Percentiles rank a stretch among this genome's conserved stretches.
Evolutionary conservation across 345 rosid genomes (phyloP).

Genomic region (Orychophragmus violaceus): DNA sequence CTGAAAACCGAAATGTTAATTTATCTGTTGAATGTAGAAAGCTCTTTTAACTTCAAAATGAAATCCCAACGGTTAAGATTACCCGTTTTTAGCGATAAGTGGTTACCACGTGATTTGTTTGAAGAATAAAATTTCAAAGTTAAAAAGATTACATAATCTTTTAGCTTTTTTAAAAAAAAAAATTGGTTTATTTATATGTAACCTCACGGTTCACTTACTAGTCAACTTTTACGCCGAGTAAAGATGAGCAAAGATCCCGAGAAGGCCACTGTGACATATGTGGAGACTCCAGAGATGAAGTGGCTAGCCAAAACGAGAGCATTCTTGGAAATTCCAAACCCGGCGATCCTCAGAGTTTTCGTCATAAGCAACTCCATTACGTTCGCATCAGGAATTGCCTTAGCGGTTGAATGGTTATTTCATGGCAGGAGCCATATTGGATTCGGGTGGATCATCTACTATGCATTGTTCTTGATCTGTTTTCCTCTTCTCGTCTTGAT

Average conservation of each 20-base stretch:
- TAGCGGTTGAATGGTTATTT: constrained; percentile 22
- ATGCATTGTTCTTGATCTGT: constrained; percentile 14
- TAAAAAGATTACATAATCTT: not conserved
- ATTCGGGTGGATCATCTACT: constrained; percentile 23
- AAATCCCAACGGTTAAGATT: no score
- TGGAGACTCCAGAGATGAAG: not conserved
- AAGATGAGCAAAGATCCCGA: not conserved
- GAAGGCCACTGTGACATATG: not conserved
- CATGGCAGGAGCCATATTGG: constrained; percentile 22
- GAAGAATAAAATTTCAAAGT: not conserved
- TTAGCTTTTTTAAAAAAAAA: not conserved
- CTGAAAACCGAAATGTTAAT: not conserved
- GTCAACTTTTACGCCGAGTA: not conserved
- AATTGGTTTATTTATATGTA: not conserved
- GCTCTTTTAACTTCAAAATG: no score
- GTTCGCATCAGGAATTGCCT: constrained; percentile 21
- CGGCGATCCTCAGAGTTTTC: constrained; percentile 17
- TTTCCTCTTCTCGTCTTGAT: constrained; percentile 18
- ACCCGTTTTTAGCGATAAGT: no score
- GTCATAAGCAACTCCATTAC: constrained; percentile 13
- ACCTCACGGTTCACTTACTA: not conserved
- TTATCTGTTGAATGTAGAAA: not conserved
- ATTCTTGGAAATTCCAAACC: constrained; percentile 8
- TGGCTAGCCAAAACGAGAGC: not conserved
- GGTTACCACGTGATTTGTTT: no score